These are phyloP conservation scores for Tephrocybe sp. DNA, from an alignment of 768 basidiomycete genomes.

Conservation along the genomic window DNA sequence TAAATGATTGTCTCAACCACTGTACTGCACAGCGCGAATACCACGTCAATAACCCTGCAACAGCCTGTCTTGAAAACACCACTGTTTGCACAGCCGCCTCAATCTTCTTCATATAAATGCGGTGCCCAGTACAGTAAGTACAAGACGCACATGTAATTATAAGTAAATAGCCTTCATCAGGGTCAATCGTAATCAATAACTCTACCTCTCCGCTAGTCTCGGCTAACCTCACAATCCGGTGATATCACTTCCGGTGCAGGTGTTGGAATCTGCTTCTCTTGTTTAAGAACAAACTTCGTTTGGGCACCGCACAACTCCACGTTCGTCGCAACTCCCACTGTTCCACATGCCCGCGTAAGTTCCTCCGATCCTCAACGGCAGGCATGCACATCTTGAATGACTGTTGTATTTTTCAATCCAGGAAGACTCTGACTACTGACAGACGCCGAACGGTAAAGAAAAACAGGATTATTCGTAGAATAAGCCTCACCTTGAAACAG, in stretches of 20 bases:
- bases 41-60: background rate
- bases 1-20: too few species aligned
- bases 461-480: background rate
- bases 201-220: slow-evolving; percentile 1
- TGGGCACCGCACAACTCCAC: background rate
- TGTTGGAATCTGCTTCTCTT: slow-evolving; percentile 9
- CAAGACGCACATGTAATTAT: background rate
- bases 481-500: background rate
- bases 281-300: slow-evolving; percentile 11
- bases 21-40: too few species aligned
- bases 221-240: slow-evolving; percentile 9
- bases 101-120: background rate
- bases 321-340: slow-evolving; percentile 3
- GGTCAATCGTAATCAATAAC: background rate
- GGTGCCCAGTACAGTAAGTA: background rate
- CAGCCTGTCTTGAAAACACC: background rate
- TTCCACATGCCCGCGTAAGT: slow-evolving; percentile 7
- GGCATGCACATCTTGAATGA: background rate
- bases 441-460: background rate
- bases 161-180: background rate
- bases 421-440: background rate
- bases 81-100: background rate
- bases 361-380: background rate
- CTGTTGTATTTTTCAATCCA: background rate
- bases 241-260: slow-evolving; percentile 9